Evolutionary conservation across 108 stramenopile genomes (phyloP).

Genomic region (Discostella pseudostelligera): DNA sequence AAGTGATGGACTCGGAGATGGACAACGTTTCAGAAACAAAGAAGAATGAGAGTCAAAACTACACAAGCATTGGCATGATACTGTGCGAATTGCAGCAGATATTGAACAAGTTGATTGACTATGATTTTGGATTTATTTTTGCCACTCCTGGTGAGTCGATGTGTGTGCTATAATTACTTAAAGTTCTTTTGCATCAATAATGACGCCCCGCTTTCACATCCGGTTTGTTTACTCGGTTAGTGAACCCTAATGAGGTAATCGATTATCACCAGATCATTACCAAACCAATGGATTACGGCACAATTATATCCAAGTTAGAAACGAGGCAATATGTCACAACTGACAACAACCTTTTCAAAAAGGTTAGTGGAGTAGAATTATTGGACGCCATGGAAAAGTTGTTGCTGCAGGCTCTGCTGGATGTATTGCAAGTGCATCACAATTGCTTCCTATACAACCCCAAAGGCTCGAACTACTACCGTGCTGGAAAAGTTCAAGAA

Average conservation of each 20-base stretch:
- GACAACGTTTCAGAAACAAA: not conserved
- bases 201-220: not conserved
- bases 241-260: conserved; percentile 46
- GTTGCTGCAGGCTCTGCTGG: conserved; percentile 50
- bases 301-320: conserved; percentile 50
- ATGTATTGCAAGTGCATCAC: conserved; percentile 76
- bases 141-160: conserved; percentile 45
- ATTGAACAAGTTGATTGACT: conserved; percentile 49
- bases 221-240: conserved; percentile 1
- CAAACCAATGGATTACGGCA: conserved; percentile 78
- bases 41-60: conserved; percentile 3
- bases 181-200: not conserved
- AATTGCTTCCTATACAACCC: conserved; percentile 77
- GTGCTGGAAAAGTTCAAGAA: conserved; percentile 68
- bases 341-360: conserved; percentile 11
- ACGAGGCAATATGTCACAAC: conserved; percentile 47
- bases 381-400: conserved; percentile 34
- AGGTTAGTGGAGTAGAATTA: not conserved
- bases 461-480: conserved; percentile 58
- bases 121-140: conserved; percentile 77
- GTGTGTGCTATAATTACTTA: no score
- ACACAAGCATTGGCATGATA: not conserved
- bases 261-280: conserved; percentile 58
- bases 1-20: not conserved
- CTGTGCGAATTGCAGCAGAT: conserved; percentile 29